A percentile compares a stretch with the other conserved stretches of the same genome.
Conservation (phyloP, 78 protist genomes). For the Dictyostelium brefeldianum region DNA sequence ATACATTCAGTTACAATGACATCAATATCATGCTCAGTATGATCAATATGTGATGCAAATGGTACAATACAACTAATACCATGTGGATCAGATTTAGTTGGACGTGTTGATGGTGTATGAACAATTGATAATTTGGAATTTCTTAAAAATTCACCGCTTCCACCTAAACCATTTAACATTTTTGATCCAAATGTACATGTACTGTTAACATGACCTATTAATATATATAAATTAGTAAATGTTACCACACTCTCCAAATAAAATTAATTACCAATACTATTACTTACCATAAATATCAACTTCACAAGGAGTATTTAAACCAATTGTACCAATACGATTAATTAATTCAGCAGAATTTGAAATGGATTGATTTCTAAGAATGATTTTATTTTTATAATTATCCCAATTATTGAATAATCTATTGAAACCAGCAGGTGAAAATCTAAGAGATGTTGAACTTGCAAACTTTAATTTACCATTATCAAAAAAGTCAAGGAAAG, state of each 20-base stretch:
- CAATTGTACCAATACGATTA: slow-evolving; percentile 83
- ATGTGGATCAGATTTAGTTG: slow-evolving; percentile 70
- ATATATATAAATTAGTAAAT: no score
- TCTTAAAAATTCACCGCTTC: slow-evolving; percentile 89
- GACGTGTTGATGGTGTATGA: slow-evolving; percentile 87
- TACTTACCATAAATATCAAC: slow-evolving; percentile 85
- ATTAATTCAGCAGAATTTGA: slow-evolving; percentile 86
- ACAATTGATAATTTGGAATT: slow-evolving; percentile 82
- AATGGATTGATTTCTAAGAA: slow-evolving; percentile 82
- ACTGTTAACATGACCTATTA: slow-evolving; percentile 76
- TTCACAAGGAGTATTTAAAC: slow-evolving; percentile 89
- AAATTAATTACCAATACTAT: no score
- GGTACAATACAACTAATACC: slow-evolving; percentile 62
- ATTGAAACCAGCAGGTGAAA: slow-evolving; percentile 66
- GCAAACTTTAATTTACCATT: slow-evolving; percentile 70
- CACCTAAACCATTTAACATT: slow-evolving; percentile 90
- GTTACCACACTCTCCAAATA: no score
- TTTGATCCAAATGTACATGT: slow-evolving; percentile 83
- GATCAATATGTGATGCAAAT: slow-evolving; percentile 55
- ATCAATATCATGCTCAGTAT: slow-evolving; percentile 67
- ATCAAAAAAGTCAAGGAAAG: slow-evolving; percentile 58
- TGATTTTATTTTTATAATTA: slow-evolving; percentile 59
- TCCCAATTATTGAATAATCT: slow-evolving; percentile 86
- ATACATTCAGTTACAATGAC: slow-evolving; percentile 55
- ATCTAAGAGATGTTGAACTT: slow-evolving; percentile 47